Base-by-base conservation (phyloP, 768 basidiomycete species). In the Chiua virens region DNA sequence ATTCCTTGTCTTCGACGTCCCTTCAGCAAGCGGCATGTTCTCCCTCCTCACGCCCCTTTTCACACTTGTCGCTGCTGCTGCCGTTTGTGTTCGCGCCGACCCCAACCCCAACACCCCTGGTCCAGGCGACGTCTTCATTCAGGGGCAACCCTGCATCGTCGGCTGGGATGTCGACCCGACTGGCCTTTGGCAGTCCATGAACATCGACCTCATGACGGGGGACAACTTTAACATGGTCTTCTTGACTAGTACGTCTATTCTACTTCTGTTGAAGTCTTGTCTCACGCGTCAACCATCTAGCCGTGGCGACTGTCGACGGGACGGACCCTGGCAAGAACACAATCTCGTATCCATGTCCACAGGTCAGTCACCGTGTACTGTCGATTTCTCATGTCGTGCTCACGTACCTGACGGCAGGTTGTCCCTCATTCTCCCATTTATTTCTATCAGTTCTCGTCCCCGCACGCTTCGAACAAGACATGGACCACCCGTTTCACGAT, bases 401-500 rank as follows among this genome's bases (percentile, higher is more conserved):
- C 47, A 50, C 47, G 23, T 44, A 11, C 10, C 18, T 21, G 20
- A 27, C 32, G 14, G 18, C 37, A 87, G 84, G 87, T 91, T 35
- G 71, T 71, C 18, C 78, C 80, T 18, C 73, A 86, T 66, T 75
- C 89, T 3, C 62, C 81, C 34, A 82, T 91, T 56, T 92, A 90
- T 73, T 92, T 91, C 74, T 89, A 89, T 68, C 87, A 90, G 60
- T 91, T 87, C 74, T 73, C 79, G 15, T 68, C 80, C 1, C 70
- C 77, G 0, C 60, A 54, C 7, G 62, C 79, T 1, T 1, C 68
- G 34, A 62, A 61, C 43, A 75, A 72, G 62, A 56, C 60, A 21
- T 92, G 90, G 90, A 87, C 88, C 3, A 82, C 80, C 15, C 86
- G 90, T 21, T 92, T 90, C 75, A 73, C 85, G 32, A 89, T 92